Conservation (phyloP, 2,329 filamentous ascomycete genomes). For the Pseudogymnoascus sp. region DNA sequence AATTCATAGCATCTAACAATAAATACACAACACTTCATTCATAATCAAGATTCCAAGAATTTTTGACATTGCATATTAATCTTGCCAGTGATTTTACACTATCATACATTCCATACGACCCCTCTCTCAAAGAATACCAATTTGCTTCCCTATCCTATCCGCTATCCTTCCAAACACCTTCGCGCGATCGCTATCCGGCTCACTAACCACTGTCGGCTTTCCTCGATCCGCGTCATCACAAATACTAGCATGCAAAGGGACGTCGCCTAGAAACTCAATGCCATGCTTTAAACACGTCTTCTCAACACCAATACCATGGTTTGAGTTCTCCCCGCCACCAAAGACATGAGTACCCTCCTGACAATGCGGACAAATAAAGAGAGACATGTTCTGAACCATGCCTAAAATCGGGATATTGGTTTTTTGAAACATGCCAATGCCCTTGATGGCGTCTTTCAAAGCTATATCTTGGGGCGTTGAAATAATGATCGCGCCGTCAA, state of each 20-base stretch:
- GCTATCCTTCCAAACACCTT: slow-evolving; percentile 66
- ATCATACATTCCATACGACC: neutral
- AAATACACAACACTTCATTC: neutral
- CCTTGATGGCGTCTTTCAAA: slow-evolving; percentile 83
- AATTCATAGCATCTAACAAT: neutral
- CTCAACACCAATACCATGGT: slow-evolving; percentile 49
- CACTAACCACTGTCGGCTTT: slow-evolving; percentile 81
- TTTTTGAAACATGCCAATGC: slow-evolving; percentile 86
- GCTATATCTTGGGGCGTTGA: slow-evolving; percentile 92
- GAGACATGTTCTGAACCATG: slow-evolving; percentile 85
- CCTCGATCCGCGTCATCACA: slow-evolving; percentile 82
- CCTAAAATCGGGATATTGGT: slow-evolving; percentile 75
- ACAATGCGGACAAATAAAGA: slow-evolving; percentile 75
- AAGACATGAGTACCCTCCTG: slow-evolving; percentile 68
- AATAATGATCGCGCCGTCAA: slow-evolving; percentile 80
- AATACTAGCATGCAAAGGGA: slow-evolving; percentile 78
- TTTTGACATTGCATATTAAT: neutral
- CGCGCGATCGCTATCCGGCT: slow-evolving; percentile 67
- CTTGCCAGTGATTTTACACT: neutral
- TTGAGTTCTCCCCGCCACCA: slow-evolving; percentile 34
- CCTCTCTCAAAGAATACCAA: slow-evolving; percentile 19
- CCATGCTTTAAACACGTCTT: slow-evolving; percentile 62
- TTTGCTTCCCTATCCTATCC: slow-evolving; percentile 33
- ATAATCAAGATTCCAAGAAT: neutral
- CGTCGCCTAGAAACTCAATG: slow-evolving; percentile 76